Evolutionary conservation across 2,329 filamentous ascomycete species (phyloP), one percentile per base, ranked within the genome.

Genomic region (Fusarium sulawesiense): DNA sequence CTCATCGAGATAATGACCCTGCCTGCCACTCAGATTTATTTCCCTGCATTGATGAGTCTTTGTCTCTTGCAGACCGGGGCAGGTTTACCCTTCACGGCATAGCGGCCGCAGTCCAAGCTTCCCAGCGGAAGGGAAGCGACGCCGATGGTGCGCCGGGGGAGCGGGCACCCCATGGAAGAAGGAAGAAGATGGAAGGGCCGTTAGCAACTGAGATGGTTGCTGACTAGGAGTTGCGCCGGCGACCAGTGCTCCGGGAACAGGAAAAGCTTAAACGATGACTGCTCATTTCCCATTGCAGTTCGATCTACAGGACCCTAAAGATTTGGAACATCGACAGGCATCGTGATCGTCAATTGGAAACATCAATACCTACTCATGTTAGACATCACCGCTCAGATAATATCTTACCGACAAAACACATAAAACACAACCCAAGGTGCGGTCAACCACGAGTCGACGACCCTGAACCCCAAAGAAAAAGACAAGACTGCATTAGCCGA

Each of bases 121-220:
- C 60, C 73, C 71, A 74, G 64, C 60, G 47, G 71, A 70, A 70
- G 64, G 71, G 73, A 73, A 75, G 57, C 66, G 73, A 75, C 57
- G 59, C 53, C 64, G 64, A 58, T 60, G 49, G 60, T 56, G 50
- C 40, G 62, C 60, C 68, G 56, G 70, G 68, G 70, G 50, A n/a
- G 30, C 23, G 42, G 20, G 6, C 14, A 49, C 21, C 29, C 60
- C 60, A 70, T 73, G 50, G 70, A 72, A 74, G 44, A 66, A 53
- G 60, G 70, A 72, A 74, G 44, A 66, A 53, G 60, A 71, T 74
- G 72, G 73, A 74, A 75, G 66, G 55, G 11, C 47, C 61, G 63
- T 64, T 72, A 71, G 60, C 55, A 37, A 37, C 9, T 11, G 32
- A 37, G 11, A 29, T 12, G 11, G 11, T 29, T 29, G 12, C 5